Evolutionary conservation across 495 filamentous ascomycete genomes (phyloP).

Genomic region (Paragyromitra xinjiangensis): DNA sequence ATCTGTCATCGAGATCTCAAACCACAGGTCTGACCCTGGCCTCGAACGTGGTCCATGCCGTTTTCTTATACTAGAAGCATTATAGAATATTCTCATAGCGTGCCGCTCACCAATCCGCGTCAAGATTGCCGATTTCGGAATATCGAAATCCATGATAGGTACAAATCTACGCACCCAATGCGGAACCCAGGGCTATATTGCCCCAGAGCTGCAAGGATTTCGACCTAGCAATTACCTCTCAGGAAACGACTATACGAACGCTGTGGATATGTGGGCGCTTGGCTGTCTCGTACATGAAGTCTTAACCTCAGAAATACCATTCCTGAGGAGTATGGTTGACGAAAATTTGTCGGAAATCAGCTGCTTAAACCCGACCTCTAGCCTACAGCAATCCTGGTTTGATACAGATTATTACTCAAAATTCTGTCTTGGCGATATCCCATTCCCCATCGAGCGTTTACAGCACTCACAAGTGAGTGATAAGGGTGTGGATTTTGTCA

Average conservation of each 20-base stretch:
- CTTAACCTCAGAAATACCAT: not conserved
- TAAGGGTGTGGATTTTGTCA: not conserved
- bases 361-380: not conserved
- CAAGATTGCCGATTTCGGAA: conserved; percentile 18
- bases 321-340: not conserved
- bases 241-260: not conserved
- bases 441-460: not conserved
- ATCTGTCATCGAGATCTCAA: conserved; percentile 12
- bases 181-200: not conserved
- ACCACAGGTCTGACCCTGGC: not conserved
- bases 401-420: not conserved
- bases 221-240: not conserved
- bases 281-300: not conserved
- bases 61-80: not conserved
- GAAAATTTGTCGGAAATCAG: not conserved
- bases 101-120: not conserved
- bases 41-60: not conserved
- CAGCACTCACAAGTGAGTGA: not conserved
- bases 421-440: not conserved
- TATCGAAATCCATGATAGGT: conserved; percentile 3
- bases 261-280: conserved; percentile 7
- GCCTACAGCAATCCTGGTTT: not conserved
- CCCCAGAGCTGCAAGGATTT: conserved; percentile 7
- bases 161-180: not conserved
- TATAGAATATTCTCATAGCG: conserved; percentile 5